A percentile compares a stretch with the other conserved stretches of the same genome.
These are phyloP conservation scores for Trichoderma sp. DNA, from an alignment of 2,329 filamentous ascomycete species.

Conservation along the genomic window DNA sequence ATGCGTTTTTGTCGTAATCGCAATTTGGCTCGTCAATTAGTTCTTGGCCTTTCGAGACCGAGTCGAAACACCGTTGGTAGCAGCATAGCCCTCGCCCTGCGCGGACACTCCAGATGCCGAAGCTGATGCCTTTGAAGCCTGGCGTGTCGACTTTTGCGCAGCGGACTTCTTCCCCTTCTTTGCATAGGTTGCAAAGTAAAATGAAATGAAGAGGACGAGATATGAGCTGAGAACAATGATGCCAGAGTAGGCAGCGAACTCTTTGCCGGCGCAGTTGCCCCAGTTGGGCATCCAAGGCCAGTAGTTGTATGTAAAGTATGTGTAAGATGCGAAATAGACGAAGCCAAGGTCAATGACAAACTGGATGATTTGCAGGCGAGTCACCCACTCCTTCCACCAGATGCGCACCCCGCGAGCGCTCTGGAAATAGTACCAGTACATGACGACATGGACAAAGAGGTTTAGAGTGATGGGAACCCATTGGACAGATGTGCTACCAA, in stretches of 20 bases:
- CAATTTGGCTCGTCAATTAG: background rate
- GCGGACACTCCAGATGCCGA: background rate
- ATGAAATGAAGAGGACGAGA: slow-evolving; percentile 74
- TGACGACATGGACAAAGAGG: slow-evolving; percentile 82
- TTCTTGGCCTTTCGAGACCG: background rate
- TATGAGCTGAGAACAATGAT: slow-evolving; percentile 75
- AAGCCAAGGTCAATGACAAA: slow-evolving; percentile 85
- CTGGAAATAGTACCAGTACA: slow-evolving; percentile 99
- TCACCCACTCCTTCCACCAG: slow-evolving; percentile 97
- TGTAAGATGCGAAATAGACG: slow-evolving; percentile 76
- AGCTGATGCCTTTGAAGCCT: background rate
- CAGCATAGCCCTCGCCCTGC: background rate
- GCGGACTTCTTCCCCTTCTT: background rate
- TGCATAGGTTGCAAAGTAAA: slow-evolving; percentile 62
- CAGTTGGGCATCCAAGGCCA: slow-evolving; percentile 69
- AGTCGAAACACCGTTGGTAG: background rate
- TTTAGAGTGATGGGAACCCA: slow-evolving; percentile 86
- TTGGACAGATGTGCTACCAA: slow-evolving; percentile 79
- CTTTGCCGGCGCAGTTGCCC: slow-evolving; percentile 72
- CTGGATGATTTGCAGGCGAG: slow-evolving; percentile 83
- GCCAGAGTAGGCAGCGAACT: slow-evolving; percentile 75
- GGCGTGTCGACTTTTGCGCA: background rate
- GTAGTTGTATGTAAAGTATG: slow-evolving; percentile 73
- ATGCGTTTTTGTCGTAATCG: background rate
- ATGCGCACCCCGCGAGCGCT: slow-evolving; percentile 82